phyloP scores from a whole-genome alignment of 805 yeast genomes.

The Barnettozyma pratensis region DNA sequence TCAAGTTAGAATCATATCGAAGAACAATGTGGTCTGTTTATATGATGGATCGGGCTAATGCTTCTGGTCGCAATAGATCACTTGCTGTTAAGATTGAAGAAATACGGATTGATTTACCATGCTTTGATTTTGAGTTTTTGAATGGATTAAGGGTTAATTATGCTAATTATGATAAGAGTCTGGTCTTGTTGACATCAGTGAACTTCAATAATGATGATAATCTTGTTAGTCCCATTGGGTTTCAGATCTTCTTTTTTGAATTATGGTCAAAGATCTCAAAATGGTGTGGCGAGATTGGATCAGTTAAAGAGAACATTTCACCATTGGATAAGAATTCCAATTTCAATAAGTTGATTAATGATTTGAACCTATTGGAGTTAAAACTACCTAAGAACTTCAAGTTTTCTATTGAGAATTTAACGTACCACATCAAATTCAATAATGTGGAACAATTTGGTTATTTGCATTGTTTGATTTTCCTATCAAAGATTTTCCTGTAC shows the following conservation, averaged over 20 bases:
- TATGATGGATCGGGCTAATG: constrained; percentile 38
- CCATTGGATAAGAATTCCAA: constrained; percentile 29
- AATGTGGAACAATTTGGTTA: constrained; percentile 31
- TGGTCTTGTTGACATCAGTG: constrained; percentile 2
- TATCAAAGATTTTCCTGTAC: constrained; percentile 30
- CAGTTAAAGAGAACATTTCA: constrained; percentile 24
- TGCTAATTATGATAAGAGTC: constrained; percentile 8
- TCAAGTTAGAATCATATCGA: constrained; percentile 28
- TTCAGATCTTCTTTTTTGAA: constrained; percentile 30
- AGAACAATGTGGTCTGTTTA: constrained; percentile 37
- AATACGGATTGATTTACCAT: constrained; percentile 28
- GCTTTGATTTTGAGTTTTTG: constrained; percentile 28
- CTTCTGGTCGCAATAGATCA: constrained; percentile 31
- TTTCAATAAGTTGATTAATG: constrained; percentile 23
- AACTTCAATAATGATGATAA: constrained; percentile 1
- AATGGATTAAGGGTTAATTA: constrained; percentile 22
- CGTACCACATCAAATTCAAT: constrained; percentile 29
- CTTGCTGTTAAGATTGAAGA: constrained; percentile 31
- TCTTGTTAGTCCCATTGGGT: constrained; percentile 25
- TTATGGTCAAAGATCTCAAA: constrained; percentile 33
- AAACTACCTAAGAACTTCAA: constrained; percentile 26
- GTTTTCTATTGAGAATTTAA: constrained; percentile 24
- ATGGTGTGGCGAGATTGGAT: constrained; percentile 35
- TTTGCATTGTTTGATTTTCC: constrained; percentile 29
- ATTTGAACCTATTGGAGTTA: constrained; percentile 21